phyloP scores from a whole-genome alignment of 306 rosid species.

The Malus domestica region ASM211411v1 NC_041803.1:4297001-4297500 shows the following conservation, averaged over 20 bases:
- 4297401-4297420: constrained; percentile 44
- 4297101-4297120: not conserved
- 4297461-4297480: constrained; percentile 53
- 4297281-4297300: constrained; percentile 37
- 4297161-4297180: not conserved
- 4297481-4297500: constrained; percentile 51
- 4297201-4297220: not conserved
- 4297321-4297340: constrained; percentile 61
- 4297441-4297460: constrained; percentile 98
- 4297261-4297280: constrained; percentile 25
- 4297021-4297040: constrained; percentile 32
- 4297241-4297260: constrained; percentile 15
- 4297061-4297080: not conserved
- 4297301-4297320: constrained; percentile 72
- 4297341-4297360: constrained; percentile 68
- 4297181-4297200: not conserved
- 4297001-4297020: constrained; percentile 47
- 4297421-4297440: constrained; percentile 61
- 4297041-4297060: not conserved
- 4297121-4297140: not conserved
- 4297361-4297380: constrained; percentile 52
- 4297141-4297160: not conserved
- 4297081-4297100: not conserved
- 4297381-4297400: constrained; percentile 27
- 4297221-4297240: not conserved